phyloP scores from a whole-genome alignment of 1,284 basidiomycete genomes.

The Neotropicomus parvogracilis region DNA sequence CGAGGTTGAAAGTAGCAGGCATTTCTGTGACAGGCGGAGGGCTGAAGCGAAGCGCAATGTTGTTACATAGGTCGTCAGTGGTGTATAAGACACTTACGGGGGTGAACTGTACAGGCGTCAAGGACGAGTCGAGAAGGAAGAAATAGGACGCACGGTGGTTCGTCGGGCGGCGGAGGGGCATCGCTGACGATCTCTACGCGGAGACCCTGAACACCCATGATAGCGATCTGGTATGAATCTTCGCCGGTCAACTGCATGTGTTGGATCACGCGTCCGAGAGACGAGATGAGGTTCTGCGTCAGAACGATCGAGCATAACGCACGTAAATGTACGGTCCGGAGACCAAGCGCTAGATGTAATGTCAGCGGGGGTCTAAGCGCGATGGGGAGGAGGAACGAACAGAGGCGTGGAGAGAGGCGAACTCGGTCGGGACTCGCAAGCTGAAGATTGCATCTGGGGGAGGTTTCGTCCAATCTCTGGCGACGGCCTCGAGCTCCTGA shows the following conservation, averaged over 20 bases:
- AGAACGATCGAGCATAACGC: conserved; percentile 27
- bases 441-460: conserved; percentile 70
- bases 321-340: conserved; percentile 77
- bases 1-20: conserved; percentile 76
- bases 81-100: conserved; percentile 52
- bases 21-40: conserved; percentile 81
- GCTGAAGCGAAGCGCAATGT: conserved; percentile 36
- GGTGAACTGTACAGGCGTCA: conserved; percentile 46
- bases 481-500: conserved; percentile 74
- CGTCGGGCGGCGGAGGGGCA: conserved; percentile 72
- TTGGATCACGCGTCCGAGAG: conserved; percentile 21
- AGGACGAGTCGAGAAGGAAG: conserved; percentile 5
- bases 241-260: conserved; percentile 63
- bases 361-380: conserved; percentile 9
- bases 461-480: conserved; percentile 79
- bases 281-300: conserved; percentile 16
- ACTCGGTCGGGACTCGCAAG: conserved; percentile 77
- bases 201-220: conserved; percentile 70
- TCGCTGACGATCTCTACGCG: conserved; percentile 80
- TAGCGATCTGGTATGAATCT: conserved; percentile 79
- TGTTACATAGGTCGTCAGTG: neutral
- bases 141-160: conserved; percentile 62
- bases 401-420: conserved; percentile 73
- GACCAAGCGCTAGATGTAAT: conserved; percentile 57
- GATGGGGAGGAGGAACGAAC: conserved; percentile 41